Evolutionary conservation across 2,329 filamentous ascomycete species (phyloP), one percentile per base, ranked within the genome.

Genomic region (Xylariales sp.): DNA sequence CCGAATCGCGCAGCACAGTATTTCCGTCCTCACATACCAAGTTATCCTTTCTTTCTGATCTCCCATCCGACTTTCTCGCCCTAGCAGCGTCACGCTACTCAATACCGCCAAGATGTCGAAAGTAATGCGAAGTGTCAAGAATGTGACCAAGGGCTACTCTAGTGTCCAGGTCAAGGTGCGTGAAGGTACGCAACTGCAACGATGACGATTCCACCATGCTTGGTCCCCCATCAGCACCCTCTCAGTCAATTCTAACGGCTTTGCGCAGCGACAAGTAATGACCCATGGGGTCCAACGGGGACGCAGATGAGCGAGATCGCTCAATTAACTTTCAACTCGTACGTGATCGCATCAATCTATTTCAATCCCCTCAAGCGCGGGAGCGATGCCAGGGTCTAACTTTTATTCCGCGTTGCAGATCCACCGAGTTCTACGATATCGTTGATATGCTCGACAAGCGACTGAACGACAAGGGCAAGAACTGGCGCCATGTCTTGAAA

Each of bases 381-480:
- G 8, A 19, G 23, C 29, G 15, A 11, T 36, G 34, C 25, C 39
- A 33, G n/a, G 21, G 18, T 17, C 21, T 17, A 24, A 16, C 23
- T 15, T 30, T 8, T 15, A 15, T 12, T 8, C 29, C 16, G 14
- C 27, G 27, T 31, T 20, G 29, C 48, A 95, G 91, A 59, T 90
- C 89, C 24, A 91, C 85, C 65, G 93, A 97, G 62, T 98, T 98
- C 69, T 95, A 95, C 70, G 91, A 98, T 62, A 96, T 98, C 55
- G 95, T 98, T 84, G 93, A 98, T 63, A 98, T 98, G 88, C 74
- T 98, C 50, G 93, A 98, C 67, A 97, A 97, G 72, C 85, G 93
- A 51, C 71, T 98, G 56, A 98, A 98, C 56, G 93, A 98, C 66
- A 97, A 98, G 66, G 93, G 93, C 58, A 98, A 97, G 75, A 98